Evolutionary conservation across 495 filamentous ascomycete genomes (phyloP).

Genomic region (Penicillium simplicissimum): DNA sequence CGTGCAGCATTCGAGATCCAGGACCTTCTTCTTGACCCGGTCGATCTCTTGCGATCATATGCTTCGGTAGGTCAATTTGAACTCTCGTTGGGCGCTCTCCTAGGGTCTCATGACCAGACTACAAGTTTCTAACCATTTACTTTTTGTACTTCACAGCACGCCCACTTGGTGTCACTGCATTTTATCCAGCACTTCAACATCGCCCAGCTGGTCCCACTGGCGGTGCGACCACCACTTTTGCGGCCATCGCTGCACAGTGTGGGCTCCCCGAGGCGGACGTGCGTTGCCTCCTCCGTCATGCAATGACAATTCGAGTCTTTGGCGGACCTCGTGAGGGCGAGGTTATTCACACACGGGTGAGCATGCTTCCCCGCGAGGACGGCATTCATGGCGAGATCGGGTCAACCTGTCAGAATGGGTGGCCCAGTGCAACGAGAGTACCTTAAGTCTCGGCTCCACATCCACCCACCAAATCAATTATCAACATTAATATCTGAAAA

Average conservation of each 20-base stretch:
- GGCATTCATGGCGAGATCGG: background rate
- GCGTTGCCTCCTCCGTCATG: background rate
- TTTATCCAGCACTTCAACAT: background rate
- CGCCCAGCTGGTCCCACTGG: background rate
- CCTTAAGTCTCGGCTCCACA: background rate
- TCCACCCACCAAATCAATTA: background rate
- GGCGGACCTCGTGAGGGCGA: background rate
- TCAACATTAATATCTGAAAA: background rate
- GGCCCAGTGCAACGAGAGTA: background rate
- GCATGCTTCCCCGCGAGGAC: background rate
- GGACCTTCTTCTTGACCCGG: constrained; percentile 7
- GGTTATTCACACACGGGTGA: background rate
- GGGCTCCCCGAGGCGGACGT: background rate
- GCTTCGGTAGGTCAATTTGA: constrained; percentile 3
- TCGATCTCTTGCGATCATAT: constrained; percentile 10
- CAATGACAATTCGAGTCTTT: background rate
- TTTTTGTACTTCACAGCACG: background rate
- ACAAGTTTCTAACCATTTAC: background rate
- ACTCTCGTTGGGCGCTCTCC: background rate
- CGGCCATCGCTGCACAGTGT: background rate
- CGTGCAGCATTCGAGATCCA: constrained; percentile 6
- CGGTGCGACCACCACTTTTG: background rate
- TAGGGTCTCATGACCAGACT: background rate
- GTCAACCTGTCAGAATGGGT: background rate
- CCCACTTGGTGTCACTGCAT: background rate